Percentiles rank a stretch among this genome's conserved stretches.
Evolutionary conservation across 2,329 filamentous ascomycete genomes (phyloP).

Genomic region (Podosphaera xanthii): DNA sequence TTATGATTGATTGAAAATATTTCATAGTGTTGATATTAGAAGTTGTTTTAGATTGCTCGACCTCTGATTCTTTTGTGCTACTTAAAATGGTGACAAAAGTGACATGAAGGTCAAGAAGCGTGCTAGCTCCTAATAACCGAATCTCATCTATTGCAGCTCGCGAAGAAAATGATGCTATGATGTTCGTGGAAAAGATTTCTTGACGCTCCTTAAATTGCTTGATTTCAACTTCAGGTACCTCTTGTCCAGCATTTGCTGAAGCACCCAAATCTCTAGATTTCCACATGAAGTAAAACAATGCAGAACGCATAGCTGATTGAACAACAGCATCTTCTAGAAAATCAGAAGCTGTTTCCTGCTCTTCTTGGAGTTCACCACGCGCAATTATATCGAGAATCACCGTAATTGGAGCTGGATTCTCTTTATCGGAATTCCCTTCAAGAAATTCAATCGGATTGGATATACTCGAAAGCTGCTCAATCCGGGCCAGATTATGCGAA

Average conservation of each 20-base stretch:
- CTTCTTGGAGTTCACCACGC: slow-evolving; percentile 46
- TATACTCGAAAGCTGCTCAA: slow-evolving; percentile 59
- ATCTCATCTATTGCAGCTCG: slow-evolving; percentile 53
- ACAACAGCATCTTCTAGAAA: slow-evolving; percentile 61
- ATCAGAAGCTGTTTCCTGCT: slow-evolving; percentile 42
- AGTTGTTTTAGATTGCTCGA: slow-evolving; percentile 18
- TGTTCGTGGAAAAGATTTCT: slow-evolving; percentile 33
- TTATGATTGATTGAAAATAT: slow-evolving; percentile 38
- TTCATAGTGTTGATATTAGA: slow-evolving; percentile 24
- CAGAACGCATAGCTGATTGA: slow-evolving; percentile 48
- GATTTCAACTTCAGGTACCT: slow-evolving; percentile 33
- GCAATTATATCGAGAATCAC: slow-evolving; percentile 50
- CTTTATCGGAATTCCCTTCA: slow-evolving; percentile 33
- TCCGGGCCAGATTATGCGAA: slow-evolving; percentile 51
- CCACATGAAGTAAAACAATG: slow-evolving; percentile 92
- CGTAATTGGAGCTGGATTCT: slow-evolving; percentile 31
- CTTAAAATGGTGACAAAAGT: slow-evolving; percentile 49
- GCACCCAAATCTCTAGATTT: slow-evolving; percentile 41
- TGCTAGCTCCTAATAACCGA: slow-evolving; percentile 50
- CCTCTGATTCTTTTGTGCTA: slow-evolving; percentile 19
- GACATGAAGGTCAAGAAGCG: slow-evolving; percentile 60
- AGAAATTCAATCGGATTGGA: slow-evolving; percentile 56
- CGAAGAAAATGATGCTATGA: slow-evolving; percentile 46
- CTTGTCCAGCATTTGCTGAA: slow-evolving; percentile 28
- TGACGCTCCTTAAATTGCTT: slow-evolving; percentile 34